Base-by-base conservation (phyloP, 2,329 filamentous ascomycete species). In the Diaporthe sp. region DNA sequence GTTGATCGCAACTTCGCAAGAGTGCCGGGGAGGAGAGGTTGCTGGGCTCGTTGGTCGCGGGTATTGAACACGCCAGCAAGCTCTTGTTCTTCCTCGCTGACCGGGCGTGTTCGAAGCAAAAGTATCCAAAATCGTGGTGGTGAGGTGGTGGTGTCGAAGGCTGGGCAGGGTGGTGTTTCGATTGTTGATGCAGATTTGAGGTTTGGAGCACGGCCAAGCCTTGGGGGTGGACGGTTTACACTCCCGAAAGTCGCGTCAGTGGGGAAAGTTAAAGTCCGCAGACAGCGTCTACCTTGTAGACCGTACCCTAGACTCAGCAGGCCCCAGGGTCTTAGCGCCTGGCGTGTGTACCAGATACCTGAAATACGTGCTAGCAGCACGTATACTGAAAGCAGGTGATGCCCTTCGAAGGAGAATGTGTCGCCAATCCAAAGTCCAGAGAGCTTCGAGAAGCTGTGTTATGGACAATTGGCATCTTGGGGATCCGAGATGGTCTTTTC, bases 111-210 rank as follows among this genome's bases (percentile, higher is more conserved):
- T 70, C 8, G 17, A 70, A 42, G 9, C 28, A 55, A 13, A 39
- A 42, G 31, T 73, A 55, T 73, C 25, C 61, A 73, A 73, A 58
- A 47, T 25, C 12, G 44, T 53, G 15, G 47, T 25, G 17, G 61
- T 15, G 47, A 39, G 10, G 55, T 9, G 34, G 65, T 49, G 4
- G 63, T 44, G 70, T 68, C 39, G 13, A 42, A 55, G 37, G 20
- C 68, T 60, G 61, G 61, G 37, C 55, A 53, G 73, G 70, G 47
- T 63, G 61, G 70, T 71, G 70, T 75, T 51, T 71, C 34, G 51
- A 63, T 61, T 70, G 53, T 57, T 49, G 58, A 51, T 65, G 67
- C 42, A 65, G 49, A 61, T 51, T 71, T 49, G 73, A 71, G 53
- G 65, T 70, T 63, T 55, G 65, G 65, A 42, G 65, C 65, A 70